Evolutionary conservation across 768 basidiomycete genomes (phyloP), one percentile per base, ranked within the genome.

Genomic region (Leccinum sublutescens): DNA sequence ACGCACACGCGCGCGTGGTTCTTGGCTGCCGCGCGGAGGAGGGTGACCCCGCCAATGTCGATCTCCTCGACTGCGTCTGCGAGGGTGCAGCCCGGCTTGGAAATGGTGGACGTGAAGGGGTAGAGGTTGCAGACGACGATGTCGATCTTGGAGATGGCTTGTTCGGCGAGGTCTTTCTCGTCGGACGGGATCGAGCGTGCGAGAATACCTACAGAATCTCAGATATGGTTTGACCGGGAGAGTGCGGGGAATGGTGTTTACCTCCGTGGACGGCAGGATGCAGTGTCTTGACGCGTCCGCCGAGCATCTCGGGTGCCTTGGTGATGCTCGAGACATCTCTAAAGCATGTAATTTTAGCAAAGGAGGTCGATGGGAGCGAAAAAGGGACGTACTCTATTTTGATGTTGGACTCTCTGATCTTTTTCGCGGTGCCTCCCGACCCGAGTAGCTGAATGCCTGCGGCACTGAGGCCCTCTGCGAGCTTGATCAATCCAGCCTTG

Each of bases 61-160:
- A 99, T 90, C 75, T 99, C 97, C 75, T 99, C 97, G 59, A 98
- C 88, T 5, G 96, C 96, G 50, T 89, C 89, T 3, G 92, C 85
- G 60, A 98, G 84, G 11, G 93, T 95, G 76, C 95, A 95, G 63
- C 85, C 84, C 0, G 94, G 91, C 66, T 88, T 85, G 1, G 95
- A 83, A 71, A 96, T 91, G 53, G 95, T 97, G 21, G 87, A 84
- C 33, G 91, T 85, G 78, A 99, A 99, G 1, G 97, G 97, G 79
- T 99, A 98, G 55, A 99, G 86, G 74, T 99, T 99, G 86, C 97
- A 99, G 61, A 97, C 95, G 58, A 99, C 96, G 78, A 99, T 89
- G 57, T 90, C 87, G 77, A 98, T 98, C 61, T 92, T 91, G 6
- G 91, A 85, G 75, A 99, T 98, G 59, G 79, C 79, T 69, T 96